Evolutionary conservation across 169 alveolate genomes (phyloP).

Genomic region (Plasmodium yoelii): DNA sequence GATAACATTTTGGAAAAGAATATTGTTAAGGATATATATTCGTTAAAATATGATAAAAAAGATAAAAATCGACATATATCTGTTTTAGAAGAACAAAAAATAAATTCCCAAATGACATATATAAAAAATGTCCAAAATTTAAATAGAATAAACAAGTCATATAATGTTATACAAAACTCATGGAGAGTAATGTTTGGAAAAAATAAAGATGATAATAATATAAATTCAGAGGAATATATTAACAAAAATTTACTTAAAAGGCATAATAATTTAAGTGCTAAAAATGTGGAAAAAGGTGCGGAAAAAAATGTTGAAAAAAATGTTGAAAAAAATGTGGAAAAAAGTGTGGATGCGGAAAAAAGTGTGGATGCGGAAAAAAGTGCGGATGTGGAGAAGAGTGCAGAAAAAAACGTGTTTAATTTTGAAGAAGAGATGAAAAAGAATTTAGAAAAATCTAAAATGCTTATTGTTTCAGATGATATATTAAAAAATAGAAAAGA

Average conservation of each 20-base stretch:
- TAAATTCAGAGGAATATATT: conserved; percentile 23
- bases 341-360: no score
- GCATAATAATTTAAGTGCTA: not conserved
- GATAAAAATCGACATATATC: not conserved
- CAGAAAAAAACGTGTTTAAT: no score
- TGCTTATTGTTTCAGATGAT: conserved; percentile 43
- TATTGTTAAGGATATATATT: conserved; percentile 4
- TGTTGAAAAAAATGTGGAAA: no score
- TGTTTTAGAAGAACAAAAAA: conserved; percentile 44
- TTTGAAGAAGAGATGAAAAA: conserved; percentile 57
- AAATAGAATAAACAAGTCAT: conserved; percentile 28
- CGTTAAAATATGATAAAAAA: not conserved
- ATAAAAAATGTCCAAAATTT: conserved; percentile 17
- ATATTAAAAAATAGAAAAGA: conserved; percentile 34
- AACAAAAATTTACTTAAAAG: conserved; percentile 23
- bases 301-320: no score
- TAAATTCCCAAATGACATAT: conserved; percentile 13
- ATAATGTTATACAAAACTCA: conserved; percentile 26
- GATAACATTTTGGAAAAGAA: not conserved
- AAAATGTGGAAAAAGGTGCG: no score
- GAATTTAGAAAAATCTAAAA: conserved; percentile 29
- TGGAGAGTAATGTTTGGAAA: conserved; percentile 20
- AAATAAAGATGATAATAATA: not conserved
- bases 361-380: no score
- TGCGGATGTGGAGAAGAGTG: no score